Base-by-base conservation (phyloP, 768 basidiomycete genomes). In the Russula ochroleuca region DNA sequence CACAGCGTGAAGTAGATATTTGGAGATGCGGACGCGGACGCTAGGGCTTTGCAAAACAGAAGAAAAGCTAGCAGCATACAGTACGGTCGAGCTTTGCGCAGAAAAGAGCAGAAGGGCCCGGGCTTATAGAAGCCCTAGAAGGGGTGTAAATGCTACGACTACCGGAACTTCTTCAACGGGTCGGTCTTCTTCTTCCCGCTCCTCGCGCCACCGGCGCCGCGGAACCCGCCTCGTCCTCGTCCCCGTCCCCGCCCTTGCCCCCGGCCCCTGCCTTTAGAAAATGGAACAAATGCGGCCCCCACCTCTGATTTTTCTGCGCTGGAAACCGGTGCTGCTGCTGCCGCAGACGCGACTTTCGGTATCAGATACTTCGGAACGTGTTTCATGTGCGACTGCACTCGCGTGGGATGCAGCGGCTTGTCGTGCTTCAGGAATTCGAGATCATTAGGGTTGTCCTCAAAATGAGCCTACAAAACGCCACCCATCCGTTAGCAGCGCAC, bases 371-470 rank as follows among this genome's bases (percentile, higher is more conserved):
- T 88, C 1, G 97, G 97, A 5, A 99, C 85, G 74, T 96, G 91
- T 74, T 96, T 98, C 86, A 98, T 91, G 73, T 98, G 95, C 1
- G 93, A 77, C 72, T 98, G 96, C 11, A 96, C 80, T 51, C 94
- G 82, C 31, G 89, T 87, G 0, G 95, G 94, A 70, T 96, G 92
- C 5, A 98, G 79, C 5, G 96, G 90, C 69, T 94, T 93, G 75
- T 99, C 97, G 74, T 98, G 97, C 2, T 92, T 85, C 50, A 98
- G 78, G 72, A 86, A 97, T 60, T 95, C 92, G 14, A 98, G 80
- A 71, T 98, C 95, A 7, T 92, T 79, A 23, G 45, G 96, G 95
- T 72, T 98, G 94, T 71, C 98, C 94, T 71, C 98, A 67, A 99
- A 98, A 75, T 98, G 96, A 7, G 94, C 93, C 95, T 98, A 70